Evolutionary conservation across 2,329 filamentous ascomycete genomes (phyloP).

Genomic region (Paraphaeosphaeria minitans): DNA sequence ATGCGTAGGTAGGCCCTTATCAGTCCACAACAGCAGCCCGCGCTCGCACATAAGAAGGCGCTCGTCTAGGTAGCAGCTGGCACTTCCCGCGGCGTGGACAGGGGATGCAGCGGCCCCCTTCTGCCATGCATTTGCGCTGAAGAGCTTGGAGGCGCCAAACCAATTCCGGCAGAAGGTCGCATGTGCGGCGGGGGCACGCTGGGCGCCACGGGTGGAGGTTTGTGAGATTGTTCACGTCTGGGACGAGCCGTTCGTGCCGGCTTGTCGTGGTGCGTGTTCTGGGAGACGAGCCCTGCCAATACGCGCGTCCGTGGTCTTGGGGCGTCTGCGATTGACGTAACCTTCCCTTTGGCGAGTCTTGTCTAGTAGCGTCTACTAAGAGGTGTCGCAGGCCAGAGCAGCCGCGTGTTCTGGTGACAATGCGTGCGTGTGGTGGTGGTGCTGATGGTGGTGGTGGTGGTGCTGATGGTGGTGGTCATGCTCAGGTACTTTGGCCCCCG

Average conservation of each 20-base stretch:
- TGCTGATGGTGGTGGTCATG: neutral
- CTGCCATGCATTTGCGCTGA: neutral
- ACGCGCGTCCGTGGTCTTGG: slow-evolving; percentile 12
- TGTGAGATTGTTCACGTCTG: slow-evolving; percentile 1
- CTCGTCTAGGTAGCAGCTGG: neutral
- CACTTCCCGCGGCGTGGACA: slow-evolving; percentile 5
- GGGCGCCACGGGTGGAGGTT: slow-evolving; percentile 8
- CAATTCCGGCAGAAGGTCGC: neutral
- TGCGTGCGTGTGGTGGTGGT: neutral
- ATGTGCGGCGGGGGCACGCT: slow-evolving; percentile 11
- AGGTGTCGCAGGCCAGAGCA: neutral
- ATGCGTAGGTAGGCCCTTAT: slow-evolving; percentile 4
- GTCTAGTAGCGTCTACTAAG: too few species aligned
- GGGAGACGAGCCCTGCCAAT: slow-evolving; percentile 11
- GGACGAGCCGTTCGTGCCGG: slow-evolving; percentile 8
- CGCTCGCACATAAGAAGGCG: neutral
- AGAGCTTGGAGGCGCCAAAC: neutral
- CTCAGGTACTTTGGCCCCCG: neutral
- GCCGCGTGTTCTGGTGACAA: neutral
- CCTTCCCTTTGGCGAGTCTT: neutral
- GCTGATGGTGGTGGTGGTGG: neutral
- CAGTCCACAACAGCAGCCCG: neutral
- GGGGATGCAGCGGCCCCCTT: neutral
- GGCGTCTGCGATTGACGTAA: neutral
- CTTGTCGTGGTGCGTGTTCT: slow-evolving; percentile 1